Evolutionary conservation across 139 green algal genomes (phyloP).

Genomic region (Chlorella sp.): DNA sequence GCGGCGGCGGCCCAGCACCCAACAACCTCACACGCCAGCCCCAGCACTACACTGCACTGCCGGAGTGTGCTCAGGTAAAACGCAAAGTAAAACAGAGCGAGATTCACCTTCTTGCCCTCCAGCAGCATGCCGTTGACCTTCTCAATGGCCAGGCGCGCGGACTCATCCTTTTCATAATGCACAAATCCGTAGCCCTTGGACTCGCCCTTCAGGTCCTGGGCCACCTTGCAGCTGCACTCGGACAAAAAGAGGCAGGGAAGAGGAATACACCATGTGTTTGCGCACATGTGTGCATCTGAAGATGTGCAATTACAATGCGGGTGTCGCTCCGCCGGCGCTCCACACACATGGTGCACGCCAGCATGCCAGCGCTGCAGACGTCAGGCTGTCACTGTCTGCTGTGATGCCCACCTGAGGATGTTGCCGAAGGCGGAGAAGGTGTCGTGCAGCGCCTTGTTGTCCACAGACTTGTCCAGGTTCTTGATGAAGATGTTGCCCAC

Average conservation of each 20-base stretch:
- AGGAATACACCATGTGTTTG: no score
- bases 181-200: slow-evolving; percentile 96
- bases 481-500: slow-evolving; percentile 98
- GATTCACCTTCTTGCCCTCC: slow-evolving; percentile 66
- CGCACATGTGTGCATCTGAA: background rate
- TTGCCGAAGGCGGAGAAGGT: slow-evolving; percentile 92
- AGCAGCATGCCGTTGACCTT: slow-evolving; percentile 85
- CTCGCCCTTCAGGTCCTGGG: slow-evolving; percentile 55
- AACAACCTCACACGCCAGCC: no score
- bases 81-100: no score
- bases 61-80: no score
- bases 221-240: slow-evolving; percentile 62
- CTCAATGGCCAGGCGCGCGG: slow-evolving; percentile 82
- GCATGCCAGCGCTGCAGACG: no score
- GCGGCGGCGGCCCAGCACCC: no score
- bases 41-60: no score
- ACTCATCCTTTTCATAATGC: slow-evolving; percentile 89
- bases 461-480: slow-evolving; percentile 94
- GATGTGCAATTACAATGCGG: no score
- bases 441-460: slow-evolving; percentile 95
- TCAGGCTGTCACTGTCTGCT: background rate
- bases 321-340: no score
- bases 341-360: no score
- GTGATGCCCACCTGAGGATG: slow-evolving; percentile 81
- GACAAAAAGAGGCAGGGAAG: background rate